phyloP scores from a whole-genome alignment of 768 basidiomycete genomes.

The Mycena vitilis region DNA sequence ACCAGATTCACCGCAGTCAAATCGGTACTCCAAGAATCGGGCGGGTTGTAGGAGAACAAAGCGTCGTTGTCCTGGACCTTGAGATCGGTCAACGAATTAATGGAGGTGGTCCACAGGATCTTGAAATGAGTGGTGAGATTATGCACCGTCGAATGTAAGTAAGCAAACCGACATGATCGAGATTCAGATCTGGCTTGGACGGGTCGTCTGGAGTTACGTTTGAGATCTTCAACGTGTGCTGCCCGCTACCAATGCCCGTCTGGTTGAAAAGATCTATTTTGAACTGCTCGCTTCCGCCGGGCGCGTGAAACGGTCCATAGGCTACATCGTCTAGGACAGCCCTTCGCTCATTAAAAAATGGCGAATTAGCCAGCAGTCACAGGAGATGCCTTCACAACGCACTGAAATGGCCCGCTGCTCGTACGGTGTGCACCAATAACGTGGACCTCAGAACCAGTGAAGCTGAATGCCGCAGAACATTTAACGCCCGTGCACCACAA shows the following conservation, averaged over 20 bases:
- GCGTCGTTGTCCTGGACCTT: slow-evolving; percentile 20
- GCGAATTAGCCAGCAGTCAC: no score
- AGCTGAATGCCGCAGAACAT: slow-evolving; percentile 15
- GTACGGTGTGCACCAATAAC: slow-evolving; percentile 9
- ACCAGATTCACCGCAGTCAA: no score
- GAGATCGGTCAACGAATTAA: slow-evolving; percentile 16
- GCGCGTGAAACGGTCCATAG: no score
- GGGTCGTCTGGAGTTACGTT: background rate
- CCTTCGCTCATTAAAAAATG: no score
- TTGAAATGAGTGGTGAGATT: background rate
- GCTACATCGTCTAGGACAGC: no score
- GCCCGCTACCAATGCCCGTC: background rate
- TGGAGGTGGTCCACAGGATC: slow-evolving; percentile 18
- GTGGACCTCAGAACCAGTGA: slow-evolving; percentile 24
- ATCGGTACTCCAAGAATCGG: slow-evolving; percentile 11
- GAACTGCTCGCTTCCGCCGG: slow-evolving; percentile 4
- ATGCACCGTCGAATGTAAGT: no score
- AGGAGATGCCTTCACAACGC: no score
- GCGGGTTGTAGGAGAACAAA: slow-evolving; percentile 15
- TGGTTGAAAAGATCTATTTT: slow-evolving; percentile 25
- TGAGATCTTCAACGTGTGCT: slow-evolving; percentile 6
- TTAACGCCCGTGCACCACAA: background rate
- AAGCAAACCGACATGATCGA: slow-evolving; percentile 17
- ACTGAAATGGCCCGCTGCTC: slow-evolving; percentile 5
- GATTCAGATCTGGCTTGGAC: background rate